Base-by-base conservation (phyloP, 2,329 filamentous ascomycete species). In the Sporothrix luriei region DNA sequence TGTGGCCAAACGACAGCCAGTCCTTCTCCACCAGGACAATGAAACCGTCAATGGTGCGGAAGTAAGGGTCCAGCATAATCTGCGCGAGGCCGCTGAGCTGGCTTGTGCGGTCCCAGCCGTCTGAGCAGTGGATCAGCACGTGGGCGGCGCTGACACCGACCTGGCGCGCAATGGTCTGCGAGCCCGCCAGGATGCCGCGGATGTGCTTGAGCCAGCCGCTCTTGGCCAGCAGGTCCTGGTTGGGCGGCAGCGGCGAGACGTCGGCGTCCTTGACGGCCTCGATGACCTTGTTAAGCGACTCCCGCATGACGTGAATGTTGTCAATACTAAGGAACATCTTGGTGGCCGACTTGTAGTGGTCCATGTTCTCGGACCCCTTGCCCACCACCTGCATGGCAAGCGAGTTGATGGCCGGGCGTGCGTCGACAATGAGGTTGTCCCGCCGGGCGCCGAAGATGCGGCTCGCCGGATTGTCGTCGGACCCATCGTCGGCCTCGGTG, bases 271-370 rank as follows among this genome's bases (percentile, higher is more conserved):
- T 97, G 76, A 99, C 82, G 3, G 93, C 91, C 73, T 97, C 94
- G 68, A 97, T 84, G 24, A 99, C 91, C 74, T 90, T 94, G 74
- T 91, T 90, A 46, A 99, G 83, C 1, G 94, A 98, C 72, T 91
- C 91, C 70, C 95, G 87, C 95, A 99, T 99, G 72, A 97, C 93
- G 77, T 99, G 95, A 71, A 99, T 98, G 78, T 99, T 99, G 78
- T 96, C 94, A 76, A 99, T 99, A 72, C 92, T 95, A 69, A 99
- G 85, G 77, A 96, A 99, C 40, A 91, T 90, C 79, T 97, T 97
- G 71, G 90, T 90, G 19, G 93, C 93, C 76, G 94, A 94, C 72
- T 91, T 92, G 81, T 99, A 99, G 79, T 97, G 91, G 73, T 97
- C 92, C 92, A 98, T 97, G 76, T 97, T 97, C 79, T 99, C 95